Percentiles rank a stretch among this genome's conserved stretches.
Evolutionary conservation across 768 basidiomycete genomes (phyloP).

Genomic region (Lentinula raphanica): DNA sequence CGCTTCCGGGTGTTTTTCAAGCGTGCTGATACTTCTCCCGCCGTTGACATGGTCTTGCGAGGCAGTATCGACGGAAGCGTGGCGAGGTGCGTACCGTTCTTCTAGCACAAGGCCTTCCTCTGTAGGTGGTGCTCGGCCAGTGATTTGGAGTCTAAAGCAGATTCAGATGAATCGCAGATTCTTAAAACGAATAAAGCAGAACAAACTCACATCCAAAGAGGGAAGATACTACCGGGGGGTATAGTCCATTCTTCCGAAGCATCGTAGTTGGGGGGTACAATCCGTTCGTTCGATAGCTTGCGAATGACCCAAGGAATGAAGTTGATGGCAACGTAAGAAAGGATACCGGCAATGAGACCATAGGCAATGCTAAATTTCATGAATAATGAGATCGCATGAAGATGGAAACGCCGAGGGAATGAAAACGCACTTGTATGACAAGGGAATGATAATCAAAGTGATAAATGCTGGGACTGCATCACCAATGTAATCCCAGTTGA

Average conservation of each 20-base stretch:
- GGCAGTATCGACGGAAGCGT: conserved; percentile 26
- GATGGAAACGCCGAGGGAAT: neutral
- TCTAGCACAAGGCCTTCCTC: conserved; percentile 26
- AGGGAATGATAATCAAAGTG: conserved; percentile 72
- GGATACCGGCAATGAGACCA: conserved; percentile 78
- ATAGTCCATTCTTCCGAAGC: conserved; percentile 64
- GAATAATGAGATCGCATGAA: neutral
- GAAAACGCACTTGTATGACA: conserved; percentile 65
- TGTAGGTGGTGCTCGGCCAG: conserved; percentile 9
- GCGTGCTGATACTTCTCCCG: conserved; percentile 10
- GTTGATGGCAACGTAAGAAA: conserved; percentile 69
- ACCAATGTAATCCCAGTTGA: conserved; percentile 88
- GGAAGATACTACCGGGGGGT: conserved; percentile 66
- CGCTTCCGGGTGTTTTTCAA: conserved; percentile 4
- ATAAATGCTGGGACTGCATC: conserved; percentile 87
- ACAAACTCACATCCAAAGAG: conserved; percentile 55
- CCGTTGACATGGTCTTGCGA: conserved; percentile 21
- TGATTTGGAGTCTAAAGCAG: conserved; percentile 20
- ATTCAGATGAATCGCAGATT: neutral
- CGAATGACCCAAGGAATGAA: conserved; percentile 55
- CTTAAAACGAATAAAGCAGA: neutral
- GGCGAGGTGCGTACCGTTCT: conserved; percentile 21
- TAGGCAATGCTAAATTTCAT: conserved; percentile 67
- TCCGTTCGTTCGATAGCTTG: conserved; percentile 51
- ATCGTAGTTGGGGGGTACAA: conserved; percentile 62